These are phyloP conservation scores for Fragosphaeria purpurea DNA, from an alignment of 2,329 filamentous ascomycete species.

Conservation along the genomic window DNA sequence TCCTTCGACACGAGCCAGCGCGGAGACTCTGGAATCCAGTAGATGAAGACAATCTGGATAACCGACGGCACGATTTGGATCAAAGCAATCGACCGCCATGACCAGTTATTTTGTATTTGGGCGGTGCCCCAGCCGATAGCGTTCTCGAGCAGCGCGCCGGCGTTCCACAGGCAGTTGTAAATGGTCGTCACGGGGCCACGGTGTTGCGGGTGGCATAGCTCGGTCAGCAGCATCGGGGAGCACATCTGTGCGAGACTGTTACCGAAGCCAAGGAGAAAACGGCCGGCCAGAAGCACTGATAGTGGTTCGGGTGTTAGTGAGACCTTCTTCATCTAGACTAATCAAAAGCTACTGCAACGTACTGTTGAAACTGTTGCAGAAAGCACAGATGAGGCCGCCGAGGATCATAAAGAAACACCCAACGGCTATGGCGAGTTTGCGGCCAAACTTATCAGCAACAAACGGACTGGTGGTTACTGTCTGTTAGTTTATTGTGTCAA, in stretches of 20 bases:
- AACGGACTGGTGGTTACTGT: conserved; percentile 25
- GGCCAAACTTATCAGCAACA: conserved; percentile 33
- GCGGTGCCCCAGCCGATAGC: conserved; percentile 55
- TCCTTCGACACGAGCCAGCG: conserved; percentile 57
- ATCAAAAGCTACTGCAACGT: conserved; percentile 4
- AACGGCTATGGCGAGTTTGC: conserved; percentile 31
- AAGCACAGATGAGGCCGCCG: conserved; percentile 32
- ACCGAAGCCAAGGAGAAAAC: conserved; percentile 58
- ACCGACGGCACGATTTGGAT: conserved; percentile 52
- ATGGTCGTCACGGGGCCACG: conserved; percentile 54
- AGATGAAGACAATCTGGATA: conserved; percentile 56
- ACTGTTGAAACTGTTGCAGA: conserved; percentile 32
- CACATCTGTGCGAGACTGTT: conserved; percentile 55
- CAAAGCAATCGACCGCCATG: conserved; percentile 57
- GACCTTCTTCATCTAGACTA: no score
- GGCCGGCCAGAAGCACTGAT: conserved; percentile 47
- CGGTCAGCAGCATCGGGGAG: conserved; percentile 53
- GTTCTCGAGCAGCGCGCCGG: conserved; percentile 36
- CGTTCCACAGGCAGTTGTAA: conserved; percentile 60
- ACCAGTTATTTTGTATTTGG: conserved; percentile 49
- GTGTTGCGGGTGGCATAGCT: conserved; percentile 60
- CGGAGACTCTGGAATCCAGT: conserved; percentile 57
- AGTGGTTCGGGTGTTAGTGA: background rate
- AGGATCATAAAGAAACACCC: conserved; percentile 37
- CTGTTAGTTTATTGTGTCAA: no score